phyloP scores from a whole-genome alignment of 1,284 basidiomycete genomes.

The Caloboletus inedulis region DNA sequence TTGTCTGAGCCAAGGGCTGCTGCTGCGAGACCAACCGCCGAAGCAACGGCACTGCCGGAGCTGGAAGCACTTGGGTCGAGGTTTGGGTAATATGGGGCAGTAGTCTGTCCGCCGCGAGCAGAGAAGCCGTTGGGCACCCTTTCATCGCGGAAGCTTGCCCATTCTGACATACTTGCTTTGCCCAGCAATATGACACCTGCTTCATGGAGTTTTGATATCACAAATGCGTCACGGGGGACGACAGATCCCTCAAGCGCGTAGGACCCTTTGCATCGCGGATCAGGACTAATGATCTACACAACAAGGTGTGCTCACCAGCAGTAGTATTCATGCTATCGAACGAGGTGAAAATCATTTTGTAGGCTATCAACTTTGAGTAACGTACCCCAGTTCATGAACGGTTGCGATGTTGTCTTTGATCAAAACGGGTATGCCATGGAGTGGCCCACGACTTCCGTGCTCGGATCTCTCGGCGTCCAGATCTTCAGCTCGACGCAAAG shows the following conservation, averaged over 20 bases:
- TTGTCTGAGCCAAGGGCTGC: conserved; percentile 53
- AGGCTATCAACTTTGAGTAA: not conserved
- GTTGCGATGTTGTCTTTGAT: conserved; percentile 39
- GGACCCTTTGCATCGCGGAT: conserved; percentile 39
- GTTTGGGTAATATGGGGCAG: conserved; percentile 47
- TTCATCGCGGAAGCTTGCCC: conserved; percentile 46
- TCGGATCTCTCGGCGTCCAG: conserved; percentile 53
- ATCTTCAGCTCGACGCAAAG: conserved; percentile 48
- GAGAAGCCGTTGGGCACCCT: conserved; percentile 46
- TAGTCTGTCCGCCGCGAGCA: conserved; percentile 51
- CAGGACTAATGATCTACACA: not conserved
- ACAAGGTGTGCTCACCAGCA: conserved; percentile 28
- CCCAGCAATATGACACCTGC: conserved; percentile 56
- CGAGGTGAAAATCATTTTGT: not conserved
- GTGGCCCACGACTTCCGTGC: conserved; percentile 45
- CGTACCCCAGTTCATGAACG: conserved; percentile 40
- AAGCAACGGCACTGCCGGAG: conserved; percentile 49
- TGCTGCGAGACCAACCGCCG: conserved; percentile 48
- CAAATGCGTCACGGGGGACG: conserved; percentile 63
- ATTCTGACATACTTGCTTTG: conserved; percentile 49
- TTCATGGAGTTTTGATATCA: conserved; percentile 54
- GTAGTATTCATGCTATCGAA: conserved; percentile 61
- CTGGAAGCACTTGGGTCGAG: conserved; percentile 51
- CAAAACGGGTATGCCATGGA: conserved; percentile 72
- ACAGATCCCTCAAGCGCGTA: conserved; percentile 56